Evolutionary conservation across 345 rosid species (phyloP).

Genomic region (Conringia planisiliqua): DNA sequence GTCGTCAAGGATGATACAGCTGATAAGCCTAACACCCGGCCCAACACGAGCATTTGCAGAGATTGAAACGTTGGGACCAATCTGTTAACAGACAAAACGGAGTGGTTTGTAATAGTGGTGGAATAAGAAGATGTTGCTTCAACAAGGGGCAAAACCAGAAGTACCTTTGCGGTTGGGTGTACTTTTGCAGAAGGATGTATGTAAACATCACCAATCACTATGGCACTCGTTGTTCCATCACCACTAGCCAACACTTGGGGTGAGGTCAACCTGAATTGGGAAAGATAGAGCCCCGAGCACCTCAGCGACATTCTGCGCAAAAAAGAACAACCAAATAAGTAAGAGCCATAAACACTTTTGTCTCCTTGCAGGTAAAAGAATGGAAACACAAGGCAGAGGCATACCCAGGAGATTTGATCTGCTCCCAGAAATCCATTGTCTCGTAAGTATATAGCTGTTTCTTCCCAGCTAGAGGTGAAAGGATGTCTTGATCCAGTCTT

Average conservation of each 20-base stretch:
- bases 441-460: conserved; percentile 76
- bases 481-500: conserved; percentile 88
- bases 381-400: conserved; percentile 8
- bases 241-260: conserved; percentile 80
- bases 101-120: background rate
- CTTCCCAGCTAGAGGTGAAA: conserved; percentile 96
- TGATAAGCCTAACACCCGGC: conserved; percentile 87
- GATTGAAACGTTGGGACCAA: conserved; percentile 90
- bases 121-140: background rate
- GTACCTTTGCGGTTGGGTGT: conserved; percentile 93
- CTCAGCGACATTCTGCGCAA: conserved; percentile 76
- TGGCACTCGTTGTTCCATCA: conserved; percentile 67
- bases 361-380: background rate
- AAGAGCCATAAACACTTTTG: background rate
- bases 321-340: conserved; percentile 19
- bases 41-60: conserved; percentile 94
- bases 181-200: conserved; percentile 97
- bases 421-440: conserved; percentile 95
- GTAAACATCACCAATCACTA: conserved; percentile 75
- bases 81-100: conserved; percentile 44
- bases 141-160: conserved; percentile 1
- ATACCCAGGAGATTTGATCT: conserved; percentile 95
- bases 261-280: conserved; percentile 68
- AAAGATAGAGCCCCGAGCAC: conserved; percentile 79
- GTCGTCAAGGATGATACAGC: conserved; percentile 86